Conservation (phyloP, 2,329 filamentous ascomycete genomes). For the Hymenoscyphus fructigenus region DNA sequence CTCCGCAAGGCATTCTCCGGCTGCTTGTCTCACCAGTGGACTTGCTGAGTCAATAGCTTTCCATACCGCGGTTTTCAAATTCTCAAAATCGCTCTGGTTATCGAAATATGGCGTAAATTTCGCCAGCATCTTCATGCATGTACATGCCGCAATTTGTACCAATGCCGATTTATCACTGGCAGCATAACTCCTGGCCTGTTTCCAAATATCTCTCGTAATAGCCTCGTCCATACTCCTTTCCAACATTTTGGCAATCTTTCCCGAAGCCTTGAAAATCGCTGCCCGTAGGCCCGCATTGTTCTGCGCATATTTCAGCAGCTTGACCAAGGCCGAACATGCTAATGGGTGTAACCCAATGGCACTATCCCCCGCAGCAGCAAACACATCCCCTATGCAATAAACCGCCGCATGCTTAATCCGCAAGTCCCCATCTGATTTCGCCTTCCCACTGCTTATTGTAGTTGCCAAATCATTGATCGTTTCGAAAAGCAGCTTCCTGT, state of each 20-base stretch:
- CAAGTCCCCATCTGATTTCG: slow-evolving; percentile 71
- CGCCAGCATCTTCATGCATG: slow-evolving; percentile 72
- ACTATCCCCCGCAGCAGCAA: slow-evolving; percentile 89
- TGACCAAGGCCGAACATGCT: slow-evolving; percentile 69
- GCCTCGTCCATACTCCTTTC: slow-evolving; percentile 77
- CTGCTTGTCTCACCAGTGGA: slow-evolving; percentile 75
- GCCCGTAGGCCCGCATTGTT: slow-evolving; percentile 81
- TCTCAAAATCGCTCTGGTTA: slow-evolving; percentile 87
- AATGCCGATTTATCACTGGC: slow-evolving; percentile 78
- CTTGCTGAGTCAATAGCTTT: slow-evolving; percentile 82
- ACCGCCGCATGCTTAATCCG: slow-evolving; percentile 84
- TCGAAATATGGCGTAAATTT: slow-evolving; percentile 78
- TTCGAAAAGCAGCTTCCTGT: slow-evolving; percentile 89
- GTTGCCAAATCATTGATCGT: slow-evolving; percentile 84
- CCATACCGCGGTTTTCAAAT: slow-evolving; percentile 76
- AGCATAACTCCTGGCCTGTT: slow-evolving; percentile 76
- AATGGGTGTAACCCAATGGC: slow-evolving; percentile 80
- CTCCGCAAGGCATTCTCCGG: slow-evolving; percentile 80
- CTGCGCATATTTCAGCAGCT: slow-evolving; percentile 75
- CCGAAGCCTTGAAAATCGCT: slow-evolving; percentile 71
- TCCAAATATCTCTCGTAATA: slow-evolving; percentile 89
- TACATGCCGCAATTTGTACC: slow-evolving; percentile 76
- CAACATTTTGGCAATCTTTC: slow-evolving; percentile 75
- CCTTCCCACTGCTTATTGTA: slow-evolving; percentile 72
- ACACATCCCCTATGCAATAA: slow-evolving; percentile 83